Evolutionary conservation across 208 protist species (phyloP).

Genomic region (Leptomonas seymouri): DNA sequence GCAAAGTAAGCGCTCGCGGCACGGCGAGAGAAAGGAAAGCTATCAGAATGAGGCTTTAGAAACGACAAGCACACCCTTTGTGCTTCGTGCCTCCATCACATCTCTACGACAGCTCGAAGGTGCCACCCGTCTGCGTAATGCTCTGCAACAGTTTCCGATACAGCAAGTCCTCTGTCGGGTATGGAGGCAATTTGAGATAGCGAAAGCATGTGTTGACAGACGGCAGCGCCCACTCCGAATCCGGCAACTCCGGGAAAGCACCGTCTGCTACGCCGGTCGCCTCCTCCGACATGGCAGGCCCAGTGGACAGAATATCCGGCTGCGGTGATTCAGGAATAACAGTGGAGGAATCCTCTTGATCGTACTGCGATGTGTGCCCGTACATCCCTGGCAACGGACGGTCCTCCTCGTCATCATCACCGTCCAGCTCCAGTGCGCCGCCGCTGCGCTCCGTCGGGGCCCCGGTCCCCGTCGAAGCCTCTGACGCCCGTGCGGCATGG

Average conservation of each 20-base stretch:
- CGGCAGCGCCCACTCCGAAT: constrained; percentile 80
- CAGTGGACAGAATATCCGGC: constrained; percentile 1
- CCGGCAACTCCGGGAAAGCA: constrained; percentile 16
- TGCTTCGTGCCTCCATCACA: too few relatives aligned
- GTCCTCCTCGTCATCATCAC: constrained; percentile 29
- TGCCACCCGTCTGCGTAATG: constrained; percentile 79
- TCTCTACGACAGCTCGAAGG: constrained; percentile 83
- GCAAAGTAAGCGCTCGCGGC: not conserved
- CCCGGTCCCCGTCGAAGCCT: not conserved
- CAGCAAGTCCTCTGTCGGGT: constrained; percentile 84
- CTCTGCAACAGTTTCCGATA: constrained; percentile 82
- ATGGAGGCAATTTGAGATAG: constrained; percentile 91
- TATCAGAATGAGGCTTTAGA: too few relatives aligned
- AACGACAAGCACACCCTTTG: too few relatives aligned
- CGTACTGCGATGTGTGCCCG: constrained; percentile 13
- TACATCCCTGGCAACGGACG: constrained; percentile 6
- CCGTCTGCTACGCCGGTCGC: not conserved
- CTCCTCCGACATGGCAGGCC: constrained; percentile 20
- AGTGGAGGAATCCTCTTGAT: constrained; percentile 25
- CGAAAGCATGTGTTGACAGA: constrained; percentile 93
- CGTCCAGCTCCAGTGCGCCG: constrained; percentile 15
- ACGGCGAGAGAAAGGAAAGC: not conserved
- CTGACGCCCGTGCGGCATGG: constrained; percentile 17
- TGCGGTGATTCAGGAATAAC: constrained; percentile 9
- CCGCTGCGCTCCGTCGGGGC: constrained; percentile 2